A percentile compares a stretch with the other conserved stretches of the same genome.
These are phyloP conservation scores for Musa troglodytarum DNA, from an alignment of 176 grass and related monocot genomes.

Conservation along the genomic window DNA sequence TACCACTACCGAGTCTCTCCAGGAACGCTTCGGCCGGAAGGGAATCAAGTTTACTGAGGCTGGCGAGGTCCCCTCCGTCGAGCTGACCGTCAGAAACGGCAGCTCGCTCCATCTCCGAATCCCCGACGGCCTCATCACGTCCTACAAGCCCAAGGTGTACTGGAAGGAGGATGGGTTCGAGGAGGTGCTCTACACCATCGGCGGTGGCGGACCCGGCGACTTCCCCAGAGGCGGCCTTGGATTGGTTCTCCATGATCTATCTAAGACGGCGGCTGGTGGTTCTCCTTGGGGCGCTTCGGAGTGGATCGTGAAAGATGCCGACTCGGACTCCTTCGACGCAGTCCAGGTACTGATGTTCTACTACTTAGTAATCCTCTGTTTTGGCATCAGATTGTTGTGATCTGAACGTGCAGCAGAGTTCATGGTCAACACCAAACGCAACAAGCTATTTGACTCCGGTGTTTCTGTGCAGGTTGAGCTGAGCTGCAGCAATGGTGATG, in stretches of 20 bases:
- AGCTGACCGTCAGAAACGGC: slow-evolving; percentile 72
- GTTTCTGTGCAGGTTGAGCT: slow-evolving; percentile 48
- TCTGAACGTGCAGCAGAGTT: background rate
- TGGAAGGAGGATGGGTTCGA: slow-evolving; percentile 76
- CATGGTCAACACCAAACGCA: background rate
- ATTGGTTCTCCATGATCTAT: slow-evolving; percentile 54
- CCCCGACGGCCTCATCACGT: slow-evolving; percentile 71
- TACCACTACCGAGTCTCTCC: slow-evolving; percentile 33
- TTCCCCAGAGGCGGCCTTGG: slow-evolving; percentile 56
- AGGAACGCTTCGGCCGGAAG: slow-evolving; percentile 81
- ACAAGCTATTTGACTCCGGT: background rate
- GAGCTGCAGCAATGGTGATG: slow-evolving; percentile 48
- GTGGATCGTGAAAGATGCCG: slow-evolving; percentile 62
- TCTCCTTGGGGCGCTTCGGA: slow-evolving; percentile 33
- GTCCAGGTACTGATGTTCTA: slow-evolving; percentile 45
- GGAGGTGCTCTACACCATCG: slow-evolving; percentile 68
- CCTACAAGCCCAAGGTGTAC: slow-evolving; percentile 82
- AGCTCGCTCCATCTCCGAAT: slow-evolving; percentile 69
- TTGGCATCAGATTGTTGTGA: background rate
- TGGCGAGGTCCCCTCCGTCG: slow-evolving; percentile 37
- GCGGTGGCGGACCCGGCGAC: background rate
- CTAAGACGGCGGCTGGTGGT: slow-evolving; percentile 16
- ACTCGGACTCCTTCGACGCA: slow-evolving; percentile 78
- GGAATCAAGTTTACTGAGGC: slow-evolving; percentile 64
- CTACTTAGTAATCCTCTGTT: background rate